phyloP scores from a whole-genome alignment of 192 early-diverging fungal genomes.

The Hyaloraphidium curvatum region DNA sequence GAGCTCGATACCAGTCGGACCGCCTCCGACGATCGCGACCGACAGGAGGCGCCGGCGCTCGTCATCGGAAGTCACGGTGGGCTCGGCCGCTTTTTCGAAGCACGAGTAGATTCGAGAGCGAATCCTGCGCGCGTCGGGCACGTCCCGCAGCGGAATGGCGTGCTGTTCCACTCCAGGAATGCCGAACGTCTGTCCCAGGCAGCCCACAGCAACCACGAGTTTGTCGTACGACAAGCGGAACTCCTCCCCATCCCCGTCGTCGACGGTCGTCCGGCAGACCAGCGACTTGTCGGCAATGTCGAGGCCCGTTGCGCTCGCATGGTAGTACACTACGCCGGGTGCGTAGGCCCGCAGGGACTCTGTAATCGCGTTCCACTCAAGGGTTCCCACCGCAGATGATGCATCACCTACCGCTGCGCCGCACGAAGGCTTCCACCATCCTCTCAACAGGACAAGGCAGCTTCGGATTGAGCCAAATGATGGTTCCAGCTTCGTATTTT shows the following conservation, averaged over 20 bases:
- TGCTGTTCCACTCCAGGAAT: slow-evolving; percentile 70
- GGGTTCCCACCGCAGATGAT: too few relatives aligned
- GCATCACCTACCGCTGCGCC: too few relatives aligned
- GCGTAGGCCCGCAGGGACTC: too few relatives aligned
- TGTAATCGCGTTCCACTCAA: too few relatives aligned
- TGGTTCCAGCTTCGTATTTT: too few relatives aligned
- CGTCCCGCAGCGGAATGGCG: slow-evolving; percentile 68
- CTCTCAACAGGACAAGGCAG: too few relatives aligned
- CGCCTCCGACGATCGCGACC: slow-evolving; percentile 74
- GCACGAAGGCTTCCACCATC: too few relatives aligned
- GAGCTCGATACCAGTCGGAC: slow-evolving; percentile 63
- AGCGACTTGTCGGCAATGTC: too few relatives aligned
- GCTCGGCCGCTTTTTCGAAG: slow-evolving; percentile 50
- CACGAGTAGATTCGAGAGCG: slow-evolving; percentile 30
- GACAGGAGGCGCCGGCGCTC: slow-evolving; percentile 47
- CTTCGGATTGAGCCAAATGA: too few relatives aligned
- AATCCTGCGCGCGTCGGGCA: slow-evolving; percentile 66
- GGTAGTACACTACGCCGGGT: too few relatives aligned
- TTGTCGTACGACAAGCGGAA: slow-evolving; percentile 53
- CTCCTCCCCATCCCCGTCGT: slow-evolving; percentile 12
- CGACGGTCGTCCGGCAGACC: too few relatives aligned
- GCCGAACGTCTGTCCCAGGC: slow-evolving; percentile 62
- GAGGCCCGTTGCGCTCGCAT: too few relatives aligned
- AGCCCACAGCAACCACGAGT: slow-evolving; percentile 63
- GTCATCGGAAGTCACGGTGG: slow-evolving; percentile 32